These are phyloP conservation scores for Triadica sebifera DNA, from an alignment of 345 rosid species.

Conservation along the genomic window DNA sequence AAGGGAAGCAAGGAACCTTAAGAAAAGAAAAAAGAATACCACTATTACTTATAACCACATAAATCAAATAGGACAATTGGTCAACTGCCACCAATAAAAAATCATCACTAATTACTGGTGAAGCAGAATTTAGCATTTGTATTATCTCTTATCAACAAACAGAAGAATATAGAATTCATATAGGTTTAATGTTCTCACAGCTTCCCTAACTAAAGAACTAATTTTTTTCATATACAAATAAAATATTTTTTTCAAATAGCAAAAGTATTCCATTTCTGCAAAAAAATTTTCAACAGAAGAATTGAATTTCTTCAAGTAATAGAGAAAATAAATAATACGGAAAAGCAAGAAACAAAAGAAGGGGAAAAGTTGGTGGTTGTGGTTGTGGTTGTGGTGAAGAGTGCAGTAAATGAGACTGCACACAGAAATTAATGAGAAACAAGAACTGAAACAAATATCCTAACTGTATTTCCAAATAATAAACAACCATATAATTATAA, in stretches of 20 bases:
- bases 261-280: not conserved
- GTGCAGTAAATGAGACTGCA: not conserved
- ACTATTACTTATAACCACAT: too few relatives aligned
- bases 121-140: too few relatives aligned
- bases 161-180: too few relatives aligned
- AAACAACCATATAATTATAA: not conserved
- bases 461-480: not conserved
- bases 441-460: not conserved
- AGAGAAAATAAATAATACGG: not conserved
- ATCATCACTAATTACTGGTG: too few relatives aligned
- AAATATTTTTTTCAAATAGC: not conserved
- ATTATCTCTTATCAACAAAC: too few relatives aligned
- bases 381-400: too few relatives aligned
- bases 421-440: not conserved
- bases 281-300: not conserved
- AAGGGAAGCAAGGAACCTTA: too few relatives aligned
- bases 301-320: not conserved
- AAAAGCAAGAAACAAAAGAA: not conserved
- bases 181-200: too few relatives aligned
- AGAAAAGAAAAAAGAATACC: too few relatives aligned
- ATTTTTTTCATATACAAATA: too few relatives aligned
- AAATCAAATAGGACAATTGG: too few relatives aligned
- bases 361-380: not conserved
- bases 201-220: not conserved
- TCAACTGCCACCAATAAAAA: too few relatives aligned